Evolutionary conservation across 2,329 filamentous ascomycete genomes (phyloP).

Genomic region (Bipolaris gigantea): DNA sequence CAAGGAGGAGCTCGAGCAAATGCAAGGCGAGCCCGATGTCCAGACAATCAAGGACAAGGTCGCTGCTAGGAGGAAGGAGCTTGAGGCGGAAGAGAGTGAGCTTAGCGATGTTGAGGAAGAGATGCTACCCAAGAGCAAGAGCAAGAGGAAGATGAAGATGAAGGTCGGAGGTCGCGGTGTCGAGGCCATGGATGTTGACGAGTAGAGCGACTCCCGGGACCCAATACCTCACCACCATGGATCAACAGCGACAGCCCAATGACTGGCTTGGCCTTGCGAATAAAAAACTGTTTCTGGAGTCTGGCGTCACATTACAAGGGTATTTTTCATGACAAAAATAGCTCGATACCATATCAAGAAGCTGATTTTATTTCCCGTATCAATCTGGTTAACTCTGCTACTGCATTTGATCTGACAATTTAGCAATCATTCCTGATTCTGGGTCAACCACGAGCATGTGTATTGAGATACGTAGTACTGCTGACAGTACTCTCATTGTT

Average conservation of each 20-base stretch:
- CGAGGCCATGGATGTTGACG: constrained; percentile 54
- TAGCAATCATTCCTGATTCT: not conserved
- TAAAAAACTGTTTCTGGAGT: constrained; percentile 19
- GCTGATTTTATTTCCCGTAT: not conserved
- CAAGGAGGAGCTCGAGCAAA: constrained; percentile 58
- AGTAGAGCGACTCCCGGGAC: constrained; percentile 9
- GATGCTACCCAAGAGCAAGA: constrained; percentile 44
- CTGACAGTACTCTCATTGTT: not conserved
- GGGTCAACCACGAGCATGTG: not conserved
- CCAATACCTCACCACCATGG: not conserved
- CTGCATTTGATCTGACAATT: not conserved
- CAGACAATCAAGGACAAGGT: constrained; percentile 55
- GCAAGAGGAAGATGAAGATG: constrained; percentile 53
- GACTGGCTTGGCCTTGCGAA: not conserved
- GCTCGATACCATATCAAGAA: constrained; percentile 35
- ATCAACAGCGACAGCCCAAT: not conserved
- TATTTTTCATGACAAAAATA: constrained; percentile 25
- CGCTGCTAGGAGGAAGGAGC: constrained; percentile 62
- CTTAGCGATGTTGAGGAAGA: constrained; percentile 42
- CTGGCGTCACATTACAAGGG: constrained; percentile 26
- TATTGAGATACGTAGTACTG: not conserved
- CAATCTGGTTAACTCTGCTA: not conserved
- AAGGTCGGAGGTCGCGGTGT: constrained; percentile 48
- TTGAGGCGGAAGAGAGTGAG: constrained; percentile 59
- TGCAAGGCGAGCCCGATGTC: constrained; percentile 57